Base-by-base conservation (phyloP, 495 filamentous ascomycete species). In the Hypoxylon lenormandii region DNA sequence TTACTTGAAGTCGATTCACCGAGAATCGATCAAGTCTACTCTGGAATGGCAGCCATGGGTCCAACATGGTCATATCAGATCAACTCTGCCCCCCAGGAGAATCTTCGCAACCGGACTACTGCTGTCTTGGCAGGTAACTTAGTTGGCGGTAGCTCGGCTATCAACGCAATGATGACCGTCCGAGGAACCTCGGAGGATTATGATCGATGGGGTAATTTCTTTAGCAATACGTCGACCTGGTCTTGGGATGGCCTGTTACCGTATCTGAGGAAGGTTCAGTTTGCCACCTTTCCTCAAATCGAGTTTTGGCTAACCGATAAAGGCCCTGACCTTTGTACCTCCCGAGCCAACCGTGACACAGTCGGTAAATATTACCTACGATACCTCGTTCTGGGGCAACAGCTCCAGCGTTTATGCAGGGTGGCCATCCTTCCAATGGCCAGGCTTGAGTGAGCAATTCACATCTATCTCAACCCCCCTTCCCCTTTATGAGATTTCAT, bases 131-230 rank as follows among this genome's bases (percentile, higher is more conserved):
- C 64, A 26, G 82, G 81, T 12, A 74, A 72, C 15, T 28, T 82
- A 11, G 72, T 84, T 0, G 82, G 82, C 4, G 81, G 82, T 3
- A 81, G 80, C 58, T 83, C 82, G 0, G 79, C 76, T n/a, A 72
- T 82, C 40, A 85, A 85, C 28, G 80, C 76, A 12, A 81, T 83
- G 78, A 75, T 79, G 65, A 77, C 79, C 3, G 64, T 80, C 11
- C 68, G 81, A 5, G 80, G 77, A 1, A 75, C 79, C 0, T 66
- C 77, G 0, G 79, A 79, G 46, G 82, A 84, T 53, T 83, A 82
- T 50, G 78, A 84, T 47, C 74, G 77, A 26, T 84, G 82, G 82
- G 81, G 79, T 2, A 60, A 59, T 10, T 79, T 83, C 69, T 81
- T 81, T 50, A 50, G 74, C 40, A 72, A 70, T 5, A 51, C 59